Conservation (phyloP, 1,139 yeast genomes). For the Geotrichum aggregatum region DNA sequence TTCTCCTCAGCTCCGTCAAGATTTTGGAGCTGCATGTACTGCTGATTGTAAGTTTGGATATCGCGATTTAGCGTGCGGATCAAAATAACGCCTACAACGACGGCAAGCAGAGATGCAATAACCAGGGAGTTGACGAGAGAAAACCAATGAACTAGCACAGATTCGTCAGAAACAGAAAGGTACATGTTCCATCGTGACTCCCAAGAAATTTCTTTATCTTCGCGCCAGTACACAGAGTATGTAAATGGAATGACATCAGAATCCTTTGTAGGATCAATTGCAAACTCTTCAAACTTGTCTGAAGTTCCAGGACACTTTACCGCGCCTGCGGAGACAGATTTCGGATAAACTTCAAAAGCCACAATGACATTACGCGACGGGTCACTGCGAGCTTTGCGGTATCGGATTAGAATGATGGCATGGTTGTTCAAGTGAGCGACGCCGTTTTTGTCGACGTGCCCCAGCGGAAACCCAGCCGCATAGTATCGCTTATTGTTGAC, state of each 20-base stretch:
- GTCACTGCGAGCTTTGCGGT: constrained; percentile 50
- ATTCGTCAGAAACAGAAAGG: constrained; percentile 52
- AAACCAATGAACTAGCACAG: constrained; percentile 62
- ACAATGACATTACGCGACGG: constrained; percentile 58
- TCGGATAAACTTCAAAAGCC: constrained; percentile 88
- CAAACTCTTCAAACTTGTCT: constrained; percentile 26
- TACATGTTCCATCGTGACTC: constrained; percentile 72
- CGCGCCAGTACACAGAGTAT: constrained; percentile 86
- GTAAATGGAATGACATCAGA: constrained; percentile 61
- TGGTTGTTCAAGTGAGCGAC: constrained; percentile 69
- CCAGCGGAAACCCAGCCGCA: constrained; percentile 84
- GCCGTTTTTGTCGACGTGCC: constrained; percentile 55
- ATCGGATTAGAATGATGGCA: constrained; percentile 73
- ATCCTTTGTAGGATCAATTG: constrained; percentile 33
- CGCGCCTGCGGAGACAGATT: constrained; percentile 55
- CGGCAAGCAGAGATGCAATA: constrained; percentile 53
- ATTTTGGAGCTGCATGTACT: constrained; percentile 17
- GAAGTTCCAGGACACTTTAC: constrained; percentile 31
- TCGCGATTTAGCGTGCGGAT: constrained; percentile 48
- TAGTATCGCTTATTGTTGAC: constrained; percentile 62
- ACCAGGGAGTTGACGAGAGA: constrained; percentile 64
- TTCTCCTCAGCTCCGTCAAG: constrained; percentile 27
- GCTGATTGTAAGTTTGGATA: constrained; percentile 40
- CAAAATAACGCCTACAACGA: constrained; percentile 61
- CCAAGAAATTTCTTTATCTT: constrained; percentile 65